phyloP scores from a whole-genome alignment of 2,329 filamentous ascomycete species.

The Xylariaceae sp. region DNA sequence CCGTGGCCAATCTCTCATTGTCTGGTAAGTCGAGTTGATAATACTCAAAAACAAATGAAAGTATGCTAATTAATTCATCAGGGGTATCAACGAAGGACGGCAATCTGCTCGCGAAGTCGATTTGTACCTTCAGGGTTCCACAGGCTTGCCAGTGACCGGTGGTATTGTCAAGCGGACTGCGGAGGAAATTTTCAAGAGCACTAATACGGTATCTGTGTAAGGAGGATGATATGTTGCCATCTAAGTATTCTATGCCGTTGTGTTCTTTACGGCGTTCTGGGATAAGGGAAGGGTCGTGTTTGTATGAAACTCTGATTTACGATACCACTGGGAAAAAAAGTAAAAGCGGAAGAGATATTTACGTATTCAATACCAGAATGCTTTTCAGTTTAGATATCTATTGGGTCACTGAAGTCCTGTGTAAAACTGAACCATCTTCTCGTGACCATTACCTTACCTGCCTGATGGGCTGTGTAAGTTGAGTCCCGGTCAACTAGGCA shows the following conservation, averaged over 20 bases:
- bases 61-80: constrained; percentile 40
- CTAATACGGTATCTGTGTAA: constrained; percentile 8
- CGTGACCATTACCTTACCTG: no score
- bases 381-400: no score
- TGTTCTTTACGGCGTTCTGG: neutral
- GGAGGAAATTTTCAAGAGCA: constrained; percentile 51
- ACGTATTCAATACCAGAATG: no score
- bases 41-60: no score
- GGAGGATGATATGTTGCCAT: neutral
- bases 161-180: constrained; percentile 86
- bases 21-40: constrained; percentile 63
- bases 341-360: neutral
- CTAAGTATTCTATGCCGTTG: constrained; percentile 1
- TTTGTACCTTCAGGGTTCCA: constrained; percentile 75
- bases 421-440: no score
- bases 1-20: constrained; percentile 90
- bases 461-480: no score
- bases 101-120: constrained; percentile 91
- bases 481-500: no score
- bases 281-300: neutral
- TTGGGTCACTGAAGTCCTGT: no score
- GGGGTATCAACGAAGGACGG: constrained; percentile 96
- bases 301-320: no score
- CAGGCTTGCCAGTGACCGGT: constrained; percentile 81
- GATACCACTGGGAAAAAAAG: constrained; percentile 17